A percentile compares a stretch with the other conserved stretches of the same genome.
phyloP scores from a whole-genome alignment of 192 early-diverging fungal species.

The Backusella liffmaniae region DNA sequence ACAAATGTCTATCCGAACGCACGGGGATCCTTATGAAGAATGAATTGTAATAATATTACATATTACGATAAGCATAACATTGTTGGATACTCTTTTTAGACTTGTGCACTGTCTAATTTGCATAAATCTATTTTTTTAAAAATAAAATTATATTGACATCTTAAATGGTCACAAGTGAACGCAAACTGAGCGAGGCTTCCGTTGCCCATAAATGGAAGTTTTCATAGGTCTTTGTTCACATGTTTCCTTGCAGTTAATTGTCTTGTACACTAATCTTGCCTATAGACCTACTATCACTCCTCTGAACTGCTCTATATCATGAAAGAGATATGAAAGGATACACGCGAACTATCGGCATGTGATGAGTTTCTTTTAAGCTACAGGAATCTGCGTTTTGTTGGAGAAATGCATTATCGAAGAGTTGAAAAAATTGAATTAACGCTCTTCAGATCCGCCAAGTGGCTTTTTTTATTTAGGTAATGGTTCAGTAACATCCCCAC shows the following conservation, averaged over 20 bases:
- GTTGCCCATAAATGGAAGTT: slow-evolving; percentile 3
- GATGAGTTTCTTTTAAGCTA: background rate
- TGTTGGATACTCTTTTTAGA: background rate
- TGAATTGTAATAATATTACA: background rate
- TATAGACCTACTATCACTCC: background rate
- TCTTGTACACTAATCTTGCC: background rate
- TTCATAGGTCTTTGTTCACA: background rate
- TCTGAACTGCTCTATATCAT: background rate
- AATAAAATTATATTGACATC: background rate
- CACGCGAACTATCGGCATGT: background rate
- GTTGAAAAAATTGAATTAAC: background rate
- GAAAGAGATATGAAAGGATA: background rate
- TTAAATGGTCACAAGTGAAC: background rate
- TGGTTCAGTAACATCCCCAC: background rate
- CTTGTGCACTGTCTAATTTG: background rate
- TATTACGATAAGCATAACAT: background rate
- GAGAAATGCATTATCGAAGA: background rate
- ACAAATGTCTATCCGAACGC: background rate
- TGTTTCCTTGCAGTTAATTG: background rate
- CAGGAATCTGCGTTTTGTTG: background rate
- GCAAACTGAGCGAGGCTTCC: background rate
- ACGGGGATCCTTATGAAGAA: background rate
- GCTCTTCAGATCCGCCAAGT: background rate
- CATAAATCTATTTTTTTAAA: background rate
- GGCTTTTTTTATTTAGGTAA: background rate